These are phyloP conservation scores for Saccharomyces hybrid DNA, from an alignment of 1,139 yeast genomes.

Conservation along the genomic window DNA sequence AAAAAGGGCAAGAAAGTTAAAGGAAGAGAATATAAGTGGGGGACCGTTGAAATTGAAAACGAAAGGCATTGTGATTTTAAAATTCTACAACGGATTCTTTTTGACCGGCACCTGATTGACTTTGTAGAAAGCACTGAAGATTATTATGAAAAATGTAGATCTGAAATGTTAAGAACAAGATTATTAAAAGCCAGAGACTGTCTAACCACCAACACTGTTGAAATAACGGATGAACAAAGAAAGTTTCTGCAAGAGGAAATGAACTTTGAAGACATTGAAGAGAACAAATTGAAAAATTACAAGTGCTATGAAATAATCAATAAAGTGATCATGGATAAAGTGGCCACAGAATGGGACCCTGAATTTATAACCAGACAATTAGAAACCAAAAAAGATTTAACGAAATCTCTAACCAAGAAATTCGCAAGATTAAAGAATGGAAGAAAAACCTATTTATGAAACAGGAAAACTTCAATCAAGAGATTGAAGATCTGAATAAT, in stretches of 20 bases:
- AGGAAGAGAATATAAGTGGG: conserved; percentile 71
- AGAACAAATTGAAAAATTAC: conserved; percentile 32
- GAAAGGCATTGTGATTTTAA: conserved; percentile 57
- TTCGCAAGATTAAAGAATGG: conserved; percentile 60
- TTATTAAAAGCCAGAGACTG: conserved; percentile 32
- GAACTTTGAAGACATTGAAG: conserved; percentile 29
- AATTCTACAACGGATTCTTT: conserved; percentile 43
- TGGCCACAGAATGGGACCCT: conserved; percentile 41
- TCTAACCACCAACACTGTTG: conserved; percentile 8
- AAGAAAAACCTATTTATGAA: conserved; percentile 47
- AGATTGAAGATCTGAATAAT: conserved; percentile 42
- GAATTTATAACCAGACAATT: conserved; percentile 41
- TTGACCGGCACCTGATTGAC: conserved; percentile 32
- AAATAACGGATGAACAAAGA: conserved; percentile 17
- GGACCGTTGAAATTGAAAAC: conserved; percentile 63
- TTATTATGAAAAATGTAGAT: conserved; percentile 50
- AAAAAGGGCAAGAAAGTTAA: conserved; percentile 39
- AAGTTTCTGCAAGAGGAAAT: conserved; percentile 16
- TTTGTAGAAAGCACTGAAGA: conserved; percentile 9
- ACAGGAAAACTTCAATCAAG: conserved; percentile 51
- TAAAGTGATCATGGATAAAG: conserved; percentile 35
- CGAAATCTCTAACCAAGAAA: conserved; percentile 46
- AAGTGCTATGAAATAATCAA: conserved; percentile 37
- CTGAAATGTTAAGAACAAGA: conserved; percentile 38
- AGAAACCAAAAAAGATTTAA: conserved; percentile 41